Evolutionary conservation across 1,284 basidiomycete genomes (phyloP).

Genomic region (Pseudozyma flocculosa): DNA sequence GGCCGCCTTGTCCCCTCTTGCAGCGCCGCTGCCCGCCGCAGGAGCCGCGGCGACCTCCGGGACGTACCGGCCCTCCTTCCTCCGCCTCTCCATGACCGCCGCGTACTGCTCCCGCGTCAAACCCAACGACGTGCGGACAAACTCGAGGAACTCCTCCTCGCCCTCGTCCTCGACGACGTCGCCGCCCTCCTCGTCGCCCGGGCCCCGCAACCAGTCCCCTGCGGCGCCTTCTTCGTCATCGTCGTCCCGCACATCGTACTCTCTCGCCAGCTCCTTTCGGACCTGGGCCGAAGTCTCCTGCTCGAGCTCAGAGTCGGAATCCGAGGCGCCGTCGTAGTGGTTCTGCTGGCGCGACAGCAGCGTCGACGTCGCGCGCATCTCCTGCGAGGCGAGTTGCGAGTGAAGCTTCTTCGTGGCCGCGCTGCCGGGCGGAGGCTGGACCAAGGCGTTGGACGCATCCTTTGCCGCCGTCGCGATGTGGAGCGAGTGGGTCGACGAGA

Average conservation of each 20-base stretch:
- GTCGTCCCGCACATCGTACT: slow-evolving; percentile 23
- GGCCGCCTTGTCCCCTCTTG: too few relatives aligned
- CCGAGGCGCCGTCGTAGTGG: slow-evolving; percentile 29
- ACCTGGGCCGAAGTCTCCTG: slow-evolving; percentile 20
- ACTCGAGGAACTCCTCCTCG: slow-evolving; percentile 37
- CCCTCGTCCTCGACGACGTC: slow-evolving; percentile 16
- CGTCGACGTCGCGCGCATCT: slow-evolving; percentile 23
- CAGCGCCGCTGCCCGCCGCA: too few relatives aligned
- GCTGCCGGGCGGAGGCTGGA: slow-evolving; percentile 6
- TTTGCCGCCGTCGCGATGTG: too few relatives aligned
- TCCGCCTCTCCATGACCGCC: slow-evolving; percentile 28
- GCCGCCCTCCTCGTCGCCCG: slow-evolving; percentile 5
- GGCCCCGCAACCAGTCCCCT: slow-evolving; percentile 2
- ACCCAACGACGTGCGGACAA: slow-evolving; percentile 34
- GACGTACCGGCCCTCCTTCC: slow-evolving; percentile 23
- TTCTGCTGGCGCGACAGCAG: slow-evolving; percentile 20
- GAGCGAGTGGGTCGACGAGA: too few relatives aligned
- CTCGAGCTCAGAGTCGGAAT: slow-evolving; percentile 29
- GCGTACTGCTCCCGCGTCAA: slow-evolving; percentile 35
- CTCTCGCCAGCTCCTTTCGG: slow-evolving; percentile 7
- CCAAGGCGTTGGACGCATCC: too few relatives aligned
- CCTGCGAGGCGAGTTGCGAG: slow-evolving; percentile 21
- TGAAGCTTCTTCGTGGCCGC: slow-evolving; percentile 14
- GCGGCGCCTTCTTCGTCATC: not conserved
- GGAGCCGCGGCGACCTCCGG: slow-evolving; percentile 5